Conservation (phyloP, 2,329 filamentous ascomycete species). For the Curvularia lunata region DNA sequence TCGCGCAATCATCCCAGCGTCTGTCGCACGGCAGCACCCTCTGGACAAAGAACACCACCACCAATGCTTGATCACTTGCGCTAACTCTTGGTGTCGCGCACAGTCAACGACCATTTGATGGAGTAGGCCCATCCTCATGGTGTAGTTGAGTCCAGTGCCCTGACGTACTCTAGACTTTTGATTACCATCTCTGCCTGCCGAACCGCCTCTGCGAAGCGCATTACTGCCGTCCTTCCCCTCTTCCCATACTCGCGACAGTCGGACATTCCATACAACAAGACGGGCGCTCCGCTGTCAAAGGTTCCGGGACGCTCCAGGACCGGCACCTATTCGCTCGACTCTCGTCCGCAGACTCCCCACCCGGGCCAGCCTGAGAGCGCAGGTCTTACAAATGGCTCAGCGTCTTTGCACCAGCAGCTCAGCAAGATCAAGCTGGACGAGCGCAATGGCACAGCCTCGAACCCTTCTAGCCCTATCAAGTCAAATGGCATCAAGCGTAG, state of each 20-base stretch:
- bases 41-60: neutral
- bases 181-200: slow-evolving; percentile 99
- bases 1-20: neutral
- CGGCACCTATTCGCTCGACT: slow-evolving; percentile 84
- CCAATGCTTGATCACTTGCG: slow-evolving; percentile 12
- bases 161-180: slow-evolving; percentile 63
- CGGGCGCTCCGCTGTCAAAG: slow-evolving; percentile 84
- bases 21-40: slow-evolving; percentile 7
- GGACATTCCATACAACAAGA: slow-evolving; percentile 96
- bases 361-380: slow-evolving; percentile 72
- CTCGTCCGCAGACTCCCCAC: slow-evolving; percentile 83
- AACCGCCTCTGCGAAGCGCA: slow-evolving; percentile 86
- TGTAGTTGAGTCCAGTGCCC: slow-evolving; percentile 33
- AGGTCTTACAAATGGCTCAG: slow-evolving; percentile 70
- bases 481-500: slow-evolving; percentile 36
- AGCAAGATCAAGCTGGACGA: slow-evolving; percentile 70
- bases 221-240: slow-evolving; percentile 91
- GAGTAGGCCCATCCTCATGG: slow-evolving; percentile 58
- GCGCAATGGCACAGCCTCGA: slow-evolving; percentile 51
- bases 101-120: slow-evolving; percentile 93
- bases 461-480: slow-evolving; percentile 37
- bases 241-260: slow-evolving; percentile 98
- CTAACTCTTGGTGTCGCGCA: slow-evolving; percentile 24
- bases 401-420: slow-evolving; percentile 74
- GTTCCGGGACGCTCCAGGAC: slow-evolving; percentile 52